phyloP scores from a whole-genome alignment of 1,284 basidiomycete genomes.

The Meira nashicola region DNA sequence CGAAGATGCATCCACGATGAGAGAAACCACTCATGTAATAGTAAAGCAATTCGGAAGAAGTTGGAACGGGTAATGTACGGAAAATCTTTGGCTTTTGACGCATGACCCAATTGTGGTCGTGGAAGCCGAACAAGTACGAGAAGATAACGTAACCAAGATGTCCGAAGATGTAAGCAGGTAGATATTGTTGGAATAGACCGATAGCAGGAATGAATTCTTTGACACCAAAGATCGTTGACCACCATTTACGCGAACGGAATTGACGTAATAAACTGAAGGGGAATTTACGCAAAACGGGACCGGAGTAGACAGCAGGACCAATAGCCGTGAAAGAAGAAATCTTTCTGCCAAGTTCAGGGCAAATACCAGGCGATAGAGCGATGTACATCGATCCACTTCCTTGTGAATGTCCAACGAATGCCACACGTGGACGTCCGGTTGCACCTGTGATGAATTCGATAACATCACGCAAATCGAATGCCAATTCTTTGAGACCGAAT shows the following conservation, averaged over 20 bases:
- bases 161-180: conserved; percentile 46
- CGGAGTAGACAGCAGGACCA: conserved; percentile 50
- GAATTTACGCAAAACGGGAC: conserved; percentile 46
- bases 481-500: conserved; percentile 50
- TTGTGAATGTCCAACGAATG: conserved; percentile 51
- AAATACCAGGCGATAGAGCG: conserved; percentile 45
- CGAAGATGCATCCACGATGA: conserved; percentile 51
- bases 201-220: conserved; percentile 48
- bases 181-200: conserved; percentile 35
- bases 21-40: conserved; percentile 50
- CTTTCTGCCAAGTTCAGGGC: conserved; percentile 46
- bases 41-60: conserved; percentile 50
- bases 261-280: conserved; percentile 47
- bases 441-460: conserved; percentile 47
- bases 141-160: conserved; percentile 51
- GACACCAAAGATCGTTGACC: conserved; percentile 49
- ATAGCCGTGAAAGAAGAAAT: conserved; percentile 45
- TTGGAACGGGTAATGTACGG: conserved; percentile 42
- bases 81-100: conserved; percentile 52
- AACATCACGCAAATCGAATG: conserved; percentile 45
- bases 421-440: conserved; percentile 40
- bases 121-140: conserved; percentile 47
- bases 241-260: conserved; percentile 46
- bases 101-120: conserved; percentile 48
- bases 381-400: conserved; percentile 51